phyloP scores from a whole-genome alignment of 805 yeast species.

The Ogataea dorogensis region DNA sequence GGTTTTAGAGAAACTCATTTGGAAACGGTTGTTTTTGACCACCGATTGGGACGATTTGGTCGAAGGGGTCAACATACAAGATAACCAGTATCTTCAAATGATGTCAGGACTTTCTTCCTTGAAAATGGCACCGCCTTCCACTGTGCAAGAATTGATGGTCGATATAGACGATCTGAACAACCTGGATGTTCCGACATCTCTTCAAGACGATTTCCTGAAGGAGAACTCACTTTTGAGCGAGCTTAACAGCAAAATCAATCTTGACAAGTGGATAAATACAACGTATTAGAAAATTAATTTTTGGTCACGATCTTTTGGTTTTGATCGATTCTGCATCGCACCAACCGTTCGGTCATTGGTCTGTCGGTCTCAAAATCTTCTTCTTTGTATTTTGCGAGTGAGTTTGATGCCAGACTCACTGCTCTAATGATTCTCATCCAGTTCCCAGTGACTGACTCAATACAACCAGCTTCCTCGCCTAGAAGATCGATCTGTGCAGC shows the following conservation, averaged over 20 bases:
- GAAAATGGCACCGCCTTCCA: constrained; percentile 11
- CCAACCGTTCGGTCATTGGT: constrained; percentile 66
- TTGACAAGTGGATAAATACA: constrained; percentile 30
- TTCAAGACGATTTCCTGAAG: constrained; percentile 10
- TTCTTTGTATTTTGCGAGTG: constrained; percentile 44
- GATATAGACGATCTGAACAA: constrained; percentile 15
- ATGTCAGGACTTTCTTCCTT: constrained; percentile 14
- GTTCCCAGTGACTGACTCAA: constrained; percentile 55
- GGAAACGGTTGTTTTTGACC: constrained; percentile 56
- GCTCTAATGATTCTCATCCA: constrained; percentile 65
- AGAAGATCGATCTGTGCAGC: constrained; percentile 48
- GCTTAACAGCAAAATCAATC: constrained; percentile 20
- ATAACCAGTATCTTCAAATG: constrained; percentile 17
- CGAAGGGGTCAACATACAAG: constrained; percentile 13
- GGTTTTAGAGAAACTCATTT: constrained; percentile 39
- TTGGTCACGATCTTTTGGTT: constrained; percentile 29
- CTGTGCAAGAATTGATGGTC: constrained; percentile 13
- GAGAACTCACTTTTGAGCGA: constrained; percentile 18
- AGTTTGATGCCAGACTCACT: constrained; percentile 57
- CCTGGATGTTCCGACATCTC: constrained; percentile 7
- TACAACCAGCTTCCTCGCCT: constrained; percentile 59
- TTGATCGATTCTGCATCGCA: constrained; percentile 53
- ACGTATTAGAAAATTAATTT: constrained; percentile 13
- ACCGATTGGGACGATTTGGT: constrained; percentile 51
- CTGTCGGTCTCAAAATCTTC: constrained; percentile 42